Base-by-base conservation (phyloP, 2,329 filamentous ascomycete genomes). In the Claviceps purpurea region DNA sequence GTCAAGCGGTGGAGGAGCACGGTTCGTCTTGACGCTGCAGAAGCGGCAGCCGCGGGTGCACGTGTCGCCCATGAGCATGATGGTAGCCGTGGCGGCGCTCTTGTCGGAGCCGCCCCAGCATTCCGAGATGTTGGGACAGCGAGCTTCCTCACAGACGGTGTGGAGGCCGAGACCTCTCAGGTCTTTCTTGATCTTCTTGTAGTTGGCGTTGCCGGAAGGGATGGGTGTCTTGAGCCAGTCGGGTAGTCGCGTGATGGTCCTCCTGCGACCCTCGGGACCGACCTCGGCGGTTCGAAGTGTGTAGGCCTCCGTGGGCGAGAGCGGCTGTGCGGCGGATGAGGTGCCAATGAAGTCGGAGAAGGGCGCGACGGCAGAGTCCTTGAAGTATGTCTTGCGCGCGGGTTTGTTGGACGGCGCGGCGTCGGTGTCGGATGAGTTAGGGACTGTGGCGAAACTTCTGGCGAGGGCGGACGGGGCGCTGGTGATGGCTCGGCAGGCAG, bases 1-100 rank as follows among this genome's bases (percentile, higher is more conserved):
- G 66, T 98, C 93, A 49, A 98, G 77, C 11, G 93, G 87, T 43
- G 84, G 71, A 13, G 89, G 83, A 1, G 74, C 71, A 44, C 86
- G 82, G 54, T 74, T 84, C 3, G 93, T 98, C 77, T 97, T 97
- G 50, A 98, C 93, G 58, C 85, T 89, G 77, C 93, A 98, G 75
- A 98, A 98, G 50, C 93, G 82, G 70, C 93, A 98, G 18, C 91
- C 93, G 55, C 93, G 80, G 18, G 93, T 98, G 70, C 93, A 98
- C 8, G 91, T 97, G 68, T 98, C 93, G 57, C 93, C 93, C 90
- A 97, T 97, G 47, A 98, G 74, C 93, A 98, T 98, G 69, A 98
- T 97, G 11, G 93, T 98, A 2, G 93, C 93, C 37, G 93, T 98
- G 4, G 93, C 93, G 26, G 89, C 85, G 58, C 82, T 84, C 73